Conservation (phyloP, 768 basidiomycete genomes). For the Hericium coralloides region DNA sequence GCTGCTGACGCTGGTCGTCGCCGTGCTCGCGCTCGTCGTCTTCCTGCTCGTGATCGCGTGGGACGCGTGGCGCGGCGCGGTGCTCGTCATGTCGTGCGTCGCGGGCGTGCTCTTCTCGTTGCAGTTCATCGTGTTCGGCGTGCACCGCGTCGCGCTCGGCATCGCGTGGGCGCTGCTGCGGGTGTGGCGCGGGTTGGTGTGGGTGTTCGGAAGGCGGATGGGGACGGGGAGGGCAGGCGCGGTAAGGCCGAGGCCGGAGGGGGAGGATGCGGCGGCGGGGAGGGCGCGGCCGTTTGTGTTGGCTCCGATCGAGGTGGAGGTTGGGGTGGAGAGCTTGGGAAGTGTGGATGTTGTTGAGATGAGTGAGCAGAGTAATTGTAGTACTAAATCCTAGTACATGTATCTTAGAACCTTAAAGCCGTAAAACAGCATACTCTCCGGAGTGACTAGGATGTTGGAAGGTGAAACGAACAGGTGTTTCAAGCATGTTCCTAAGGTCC, state of each 20-base stretch:
- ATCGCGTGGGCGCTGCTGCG: neutral
- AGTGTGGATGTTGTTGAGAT: neutral
- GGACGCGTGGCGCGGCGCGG: constrained; percentile 52
- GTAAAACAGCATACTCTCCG: too few species aligned
- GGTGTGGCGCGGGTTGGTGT: neutral
- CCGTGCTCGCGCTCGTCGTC: constrained; percentile 43
- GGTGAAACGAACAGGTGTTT: too few species aligned
- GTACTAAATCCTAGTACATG: neutral
- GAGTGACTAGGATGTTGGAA: too few species aligned
- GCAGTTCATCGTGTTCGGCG: constrained; percentile 45
- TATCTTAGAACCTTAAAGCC: too few species aligned
- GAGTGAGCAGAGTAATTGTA: neutral
- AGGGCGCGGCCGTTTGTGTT: too few species aligned
- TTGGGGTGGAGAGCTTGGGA: neutral
- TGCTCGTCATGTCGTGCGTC: constrained; percentile 45
- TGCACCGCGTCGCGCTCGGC: neutral
- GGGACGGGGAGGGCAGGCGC: neutral
- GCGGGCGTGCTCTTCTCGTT: constrained; percentile 51
- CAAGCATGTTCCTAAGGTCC: too few species aligned
- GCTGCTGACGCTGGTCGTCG: constrained; percentile 47
- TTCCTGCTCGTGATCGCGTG: constrained; percentile 58
- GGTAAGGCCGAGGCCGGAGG: neutral
- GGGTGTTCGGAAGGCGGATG: neutral
- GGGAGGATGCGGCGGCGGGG: too few species aligned
- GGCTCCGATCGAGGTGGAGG: neutral